These are phyloP conservation scores for Termitomyces sp. DNA, from an alignment of 768 basidiomycete genomes.

Conservation along the genomic window DNA sequence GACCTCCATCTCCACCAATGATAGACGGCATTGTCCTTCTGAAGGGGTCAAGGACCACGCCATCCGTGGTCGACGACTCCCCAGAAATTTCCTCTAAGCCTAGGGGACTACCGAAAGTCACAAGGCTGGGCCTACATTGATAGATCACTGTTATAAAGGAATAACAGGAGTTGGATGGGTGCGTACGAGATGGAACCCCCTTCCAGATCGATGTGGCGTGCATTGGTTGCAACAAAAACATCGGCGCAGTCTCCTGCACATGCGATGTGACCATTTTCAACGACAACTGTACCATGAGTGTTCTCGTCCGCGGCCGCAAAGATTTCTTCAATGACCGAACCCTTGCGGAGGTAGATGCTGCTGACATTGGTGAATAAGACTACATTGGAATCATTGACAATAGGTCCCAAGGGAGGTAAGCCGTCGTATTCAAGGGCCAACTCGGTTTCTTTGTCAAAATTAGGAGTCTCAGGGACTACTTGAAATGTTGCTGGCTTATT, in stretches of 20 bases:
- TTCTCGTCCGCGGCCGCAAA: constrained; percentile 17
- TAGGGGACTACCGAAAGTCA: constrained; percentile 67
- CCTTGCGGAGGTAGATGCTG: constrained; percentile 35
- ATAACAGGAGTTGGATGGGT: neutral
- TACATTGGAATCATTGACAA: constrained; percentile 20
- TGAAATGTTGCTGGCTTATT: constrained; percentile 49
- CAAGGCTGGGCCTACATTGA: constrained; percentile 44
- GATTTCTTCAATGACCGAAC: constrained; percentile 25
- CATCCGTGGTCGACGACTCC: constrained; percentile 73
- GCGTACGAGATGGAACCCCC: constrained; percentile 55
- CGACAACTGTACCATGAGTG: constrained; percentile 31
- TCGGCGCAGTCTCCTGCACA: constrained; percentile 38
- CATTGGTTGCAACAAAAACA: constrained; percentile 7
- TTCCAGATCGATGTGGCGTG: constrained; percentile 53
- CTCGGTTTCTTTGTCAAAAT: constrained; percentile 66
- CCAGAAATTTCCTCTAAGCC: constrained; percentile 65
- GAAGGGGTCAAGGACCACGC: constrained; percentile 53
- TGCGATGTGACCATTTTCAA: constrained; percentile 42
- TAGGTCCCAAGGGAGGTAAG: constrained; percentile 62
- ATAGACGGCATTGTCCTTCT: constrained; percentile 39
- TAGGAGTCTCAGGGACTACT: constrained; percentile 51
- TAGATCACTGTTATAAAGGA: neutral
- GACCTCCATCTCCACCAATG: constrained; percentile 44
- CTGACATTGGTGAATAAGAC: constrained; percentile 66
- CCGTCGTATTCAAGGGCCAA: constrained; percentile 66